Evolutionary conservation across 495 filamentous ascomycete genomes (phyloP).

Genomic region (Penicillium psychrofluorescens): DNA sequence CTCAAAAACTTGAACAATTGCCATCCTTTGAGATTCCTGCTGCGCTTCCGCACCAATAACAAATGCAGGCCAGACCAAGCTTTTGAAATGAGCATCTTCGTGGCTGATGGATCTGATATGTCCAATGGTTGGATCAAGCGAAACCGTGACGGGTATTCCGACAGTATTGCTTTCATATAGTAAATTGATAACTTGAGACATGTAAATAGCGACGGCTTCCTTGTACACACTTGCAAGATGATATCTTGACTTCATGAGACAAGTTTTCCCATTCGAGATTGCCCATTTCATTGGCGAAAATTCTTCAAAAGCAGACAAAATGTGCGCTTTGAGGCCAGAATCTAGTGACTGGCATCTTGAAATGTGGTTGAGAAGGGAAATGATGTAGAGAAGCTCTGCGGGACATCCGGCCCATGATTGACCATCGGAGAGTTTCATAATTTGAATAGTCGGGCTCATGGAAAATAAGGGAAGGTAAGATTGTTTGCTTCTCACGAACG

Average conservation of each 20-base stretch:
- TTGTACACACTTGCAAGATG: slow-evolving; percentile 8
- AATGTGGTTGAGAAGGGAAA: slow-evolving; percentile 3
- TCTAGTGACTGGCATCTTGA: not conserved
- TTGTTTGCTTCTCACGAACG: slow-evolving; percentile 3
- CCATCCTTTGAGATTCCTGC: not conserved
- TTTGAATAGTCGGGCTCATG: not conserved
- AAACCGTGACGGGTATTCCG: not conserved
- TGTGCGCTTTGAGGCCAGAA: not conserved
- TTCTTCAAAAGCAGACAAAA: not conserved
- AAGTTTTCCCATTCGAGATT: not conserved
- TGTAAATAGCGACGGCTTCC: slow-evolving; percentile 11
- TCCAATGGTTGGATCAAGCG: slow-evolving; percentile 1
- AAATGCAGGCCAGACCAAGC: slow-evolving; percentile 12
- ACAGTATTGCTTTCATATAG: not conserved
- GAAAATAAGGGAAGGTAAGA: slow-evolving; percentile 6
- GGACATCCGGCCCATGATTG: slow-evolving; percentile 8
- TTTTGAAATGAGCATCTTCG: slow-evolving; percentile 4
- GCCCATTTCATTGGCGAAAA: too few species aligned
- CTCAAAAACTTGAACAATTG: slow-evolving; percentile 1
- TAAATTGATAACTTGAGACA: slow-evolving; percentile 4
- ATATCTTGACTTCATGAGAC: slow-evolving; percentile 5
- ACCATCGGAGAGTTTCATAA: slow-evolving; percentile 3
- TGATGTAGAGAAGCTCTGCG: slow-evolving; percentile 3
- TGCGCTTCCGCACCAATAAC: slow-evolving; percentile 13
- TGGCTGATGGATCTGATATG: slow-evolving; percentile 4